Base-by-base conservation (phyloP, 305 asterid species). In the Withania somnifera region DNA sequence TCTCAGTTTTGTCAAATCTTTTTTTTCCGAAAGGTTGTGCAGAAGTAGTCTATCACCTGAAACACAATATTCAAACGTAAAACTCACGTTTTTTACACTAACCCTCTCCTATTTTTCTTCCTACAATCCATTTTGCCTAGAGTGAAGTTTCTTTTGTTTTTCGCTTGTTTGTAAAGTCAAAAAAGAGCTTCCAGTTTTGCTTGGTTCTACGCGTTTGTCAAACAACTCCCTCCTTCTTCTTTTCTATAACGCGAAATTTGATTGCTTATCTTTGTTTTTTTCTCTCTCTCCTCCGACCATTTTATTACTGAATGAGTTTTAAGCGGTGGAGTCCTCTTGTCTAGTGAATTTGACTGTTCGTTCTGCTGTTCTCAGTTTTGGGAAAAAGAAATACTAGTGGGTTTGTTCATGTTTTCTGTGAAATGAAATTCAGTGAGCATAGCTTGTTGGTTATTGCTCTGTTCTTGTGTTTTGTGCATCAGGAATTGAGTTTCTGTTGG, bases 371-470 rank as follows among this genome's bases (percentile, higher is more conserved):
- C 61, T 52, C 38, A 26, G 80, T 58, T 80, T 69, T 83, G 75
- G 83, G 85, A 73, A 86, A 69, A 69, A 71, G 66, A 66, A 75
- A 22, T 83, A 26, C 0, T 61, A 13, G 61, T 87, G 85, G 86
- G 84, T 67, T 86, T 67, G 54, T 85, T 83, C 84, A 22, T 57
- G 77, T 81, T 85, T 88, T 75, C 82, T 83, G 80, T 83, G 86
- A 85, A 83, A 94, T 94, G 97, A 83, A 88, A 86, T 86, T 83
- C 77, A 83, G 61, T 51, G 82, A 80, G 84, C 83, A 40, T 57
- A 77, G 87, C 45, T 53, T 75, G 78, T 81, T 69, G 50, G 90
- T 90, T 75, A 77, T 89, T 58, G 8, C 82, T 60, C 52, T 91
- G 79, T 6, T 88, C 84, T 81, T 84, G 64, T 85, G 76, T 78